Evolutionary conservation across 179 eudicot species (phyloP).

Genomic region (Sideroxylon spinosum): DNA sequence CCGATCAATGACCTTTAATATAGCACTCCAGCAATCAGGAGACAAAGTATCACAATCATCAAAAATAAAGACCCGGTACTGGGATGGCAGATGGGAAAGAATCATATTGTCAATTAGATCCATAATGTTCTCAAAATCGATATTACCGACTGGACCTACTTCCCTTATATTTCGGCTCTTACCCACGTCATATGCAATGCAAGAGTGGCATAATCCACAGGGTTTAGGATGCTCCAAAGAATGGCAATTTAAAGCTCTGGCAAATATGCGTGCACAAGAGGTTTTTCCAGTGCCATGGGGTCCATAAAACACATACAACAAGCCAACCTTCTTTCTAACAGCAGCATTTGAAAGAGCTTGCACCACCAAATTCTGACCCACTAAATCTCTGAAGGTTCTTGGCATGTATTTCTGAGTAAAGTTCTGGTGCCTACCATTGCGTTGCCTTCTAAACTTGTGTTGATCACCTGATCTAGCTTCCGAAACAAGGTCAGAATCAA

Average conservation of each 20-base stretch:
- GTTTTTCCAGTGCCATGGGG: slow-evolving; percentile 97
- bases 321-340: slow-evolving; percentile 63
- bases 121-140: slow-evolving; percentile 60
- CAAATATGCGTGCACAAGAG: slow-evolving; percentile 84
- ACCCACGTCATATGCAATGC: slow-evolving; percentile 79
- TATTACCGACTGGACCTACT: slow-evolving; percentile 62
- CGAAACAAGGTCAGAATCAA: slow-evolving; percentile 69
- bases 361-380: slow-evolving; percentile 87
- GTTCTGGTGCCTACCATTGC: slow-evolving; percentile 53
- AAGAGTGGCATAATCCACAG: slow-evolving; percentile 78
- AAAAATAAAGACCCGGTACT: slow-evolving; percentile 60
- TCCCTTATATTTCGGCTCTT: slow-evolving; percentile 70
- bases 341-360: slow-evolving; percentile 92
- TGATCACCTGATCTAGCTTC: slow-evolving; percentile 56
- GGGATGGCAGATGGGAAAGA: slow-evolving; percentile 52
- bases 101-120: slow-evolving; percentile 58
- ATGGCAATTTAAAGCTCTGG: slow-evolving; percentile 81
- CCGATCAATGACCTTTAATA: slow-evolving; percentile 78
- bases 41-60: slow-evolving; percentile 79
- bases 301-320: slow-evolving; percentile 80
- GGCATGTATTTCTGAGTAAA: slow-evolving; percentile 91
- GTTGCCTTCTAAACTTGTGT: slow-evolving; percentile 38
- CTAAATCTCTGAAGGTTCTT: slow-evolving; percentile 79
- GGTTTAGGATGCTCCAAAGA: slow-evolving; percentile 71
- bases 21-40: slow-evolving; percentile 77